These are phyloP conservation scores for Ettlia oleoabundans DNA, from an alignment of 139 green algal genomes.

Conservation along the genomic window DNA sequence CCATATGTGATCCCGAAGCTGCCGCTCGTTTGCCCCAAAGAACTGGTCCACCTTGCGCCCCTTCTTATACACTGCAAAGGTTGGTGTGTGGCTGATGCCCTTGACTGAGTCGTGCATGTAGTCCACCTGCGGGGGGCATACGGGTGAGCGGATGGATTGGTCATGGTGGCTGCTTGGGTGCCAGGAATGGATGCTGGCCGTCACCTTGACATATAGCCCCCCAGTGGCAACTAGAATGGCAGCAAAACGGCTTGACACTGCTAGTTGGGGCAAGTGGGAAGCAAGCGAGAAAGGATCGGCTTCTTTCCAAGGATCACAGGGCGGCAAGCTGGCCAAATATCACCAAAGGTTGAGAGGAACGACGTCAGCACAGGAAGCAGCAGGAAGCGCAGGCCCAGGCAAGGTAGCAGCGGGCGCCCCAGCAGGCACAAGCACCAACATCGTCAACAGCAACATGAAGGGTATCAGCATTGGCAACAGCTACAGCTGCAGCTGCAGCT, in stretches of 20 bases:
- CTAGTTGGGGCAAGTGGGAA: too few species aligned
- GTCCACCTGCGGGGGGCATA: conserved; percentile 11
- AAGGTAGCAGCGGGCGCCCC: too few species aligned
- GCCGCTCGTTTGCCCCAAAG: conserved; percentile 47
- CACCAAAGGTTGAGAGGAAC: too few species aligned
- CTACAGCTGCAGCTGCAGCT: neutral
- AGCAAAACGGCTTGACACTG: too few species aligned
- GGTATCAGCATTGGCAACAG: neutral
- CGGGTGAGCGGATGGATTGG: neutral
- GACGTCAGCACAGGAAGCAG: too few species aligned
- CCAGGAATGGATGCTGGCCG: neutral
- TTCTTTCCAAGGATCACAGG: too few species aligned
- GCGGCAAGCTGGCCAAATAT: too few species aligned
- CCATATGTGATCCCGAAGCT: conserved; percentile 50
- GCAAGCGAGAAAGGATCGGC: too few species aligned
- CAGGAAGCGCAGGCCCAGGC: too few species aligned
- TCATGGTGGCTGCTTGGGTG: too few species aligned
- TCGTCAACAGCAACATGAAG: neutral
- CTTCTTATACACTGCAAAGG: conserved; percentile 65
- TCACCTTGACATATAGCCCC: too few species aligned
- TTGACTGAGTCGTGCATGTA: conserved; percentile 2
- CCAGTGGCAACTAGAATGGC: too few species aligned
- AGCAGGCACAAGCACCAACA: neutral
- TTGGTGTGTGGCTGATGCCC: conserved; percentile 73
- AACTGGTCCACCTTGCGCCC: conserved; percentile 64